Evolutionary conservation across 1,284 basidiomycete species (phyloP), one percentile per base, ranked within the genome.

Genomic region (Apiotrichum sp.): DNA sequence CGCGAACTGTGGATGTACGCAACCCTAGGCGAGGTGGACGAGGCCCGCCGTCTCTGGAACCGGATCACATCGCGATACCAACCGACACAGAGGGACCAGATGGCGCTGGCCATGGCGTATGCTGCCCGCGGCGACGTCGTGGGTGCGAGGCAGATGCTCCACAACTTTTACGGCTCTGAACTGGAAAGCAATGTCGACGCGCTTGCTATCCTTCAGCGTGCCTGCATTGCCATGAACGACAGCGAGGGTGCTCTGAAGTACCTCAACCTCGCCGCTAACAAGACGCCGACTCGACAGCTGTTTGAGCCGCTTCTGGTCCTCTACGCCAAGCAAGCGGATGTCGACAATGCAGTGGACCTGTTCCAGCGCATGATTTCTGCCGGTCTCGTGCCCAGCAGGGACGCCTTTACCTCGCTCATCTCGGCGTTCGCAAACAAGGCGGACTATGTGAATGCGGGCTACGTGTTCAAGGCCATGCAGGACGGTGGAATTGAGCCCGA

Each of bases 381-480:
- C 2, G 78, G 80, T 3, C 59, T 85, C 14, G 50, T 65, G 36
- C 86, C 86, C 0, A 80, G 82, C 53, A 67, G 65, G 5, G 75
- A 80, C 50, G 80, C 84, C 8, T 95, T 88, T 72, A 87, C 85
- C 31, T 82, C 58, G 8, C 77, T 93, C 52, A 82, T 96, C 63
- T 77, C 83, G 13, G 78, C 86, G 51, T 84, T 92, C 45, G 84
- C 86, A 2, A 77, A 80, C 49, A 80, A 83, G 34, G 79, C 80
- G 53, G 88, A 97, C 68, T 78, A 84, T 1, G 72, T 81, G 4
- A 83, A 82, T 13, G 89, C 89, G 0, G 84, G 87, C 61, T 77
- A 79, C 4, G 74, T 90, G 39, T 88, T 87, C 74, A 81, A 84
- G 46, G 61, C 65, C 0, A 72, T 74, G 70, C 34, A 59, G 13